Evolutionary conservation across 805 yeast species (phyloP), one percentile per base, ranked within the genome.

Genomic region (Candida parachauliodes): DNA sequence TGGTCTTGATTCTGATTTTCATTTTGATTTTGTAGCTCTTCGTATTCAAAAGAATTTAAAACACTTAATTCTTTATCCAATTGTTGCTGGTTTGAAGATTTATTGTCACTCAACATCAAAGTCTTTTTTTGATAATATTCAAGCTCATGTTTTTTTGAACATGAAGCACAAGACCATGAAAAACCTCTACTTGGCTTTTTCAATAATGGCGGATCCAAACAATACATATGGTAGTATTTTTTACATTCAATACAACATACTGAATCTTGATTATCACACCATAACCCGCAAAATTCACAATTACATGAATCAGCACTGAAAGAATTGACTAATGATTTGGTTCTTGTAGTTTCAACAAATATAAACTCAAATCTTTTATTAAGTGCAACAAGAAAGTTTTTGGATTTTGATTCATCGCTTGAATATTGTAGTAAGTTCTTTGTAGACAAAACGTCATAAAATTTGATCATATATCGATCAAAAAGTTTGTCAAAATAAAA

Each of bases 401-500:
- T 56, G 44, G 93, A 83, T 29, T 81, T 65, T 48, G 76, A 76
- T 5, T 67, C 69, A 10, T 52, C 48, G 18, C 51, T 47, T 15
- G 57, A 44, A 36, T 55, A 54, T 34, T 46, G 55, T 15, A 68
- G 49, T 29, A 88, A 59, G 18, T 68, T 62, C 2, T 65, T 59
- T 0, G 95, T 84, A 22, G 85, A 62, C 26, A 87, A 59, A 17
- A 88, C 78, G 42, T 85, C 95, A 57, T 83, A 93, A 59, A 85
- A 80, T 46, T 81, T 79, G 49, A 81, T 74, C 76, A 89, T 87
- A 58, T 87, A 86, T 37, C 95, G 65, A 58, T 91, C 97, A 59
- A 80, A 93, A 26, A 91, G 68, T 54, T 82, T 81, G 47, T 85
- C 89, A 53, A 87, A 88, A 70, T 88, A 91, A 55, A 91, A 91